Conservation (phyloP, 2,329 filamentous ascomycete genomes). For the Xylariaceae sp. region DNA sequence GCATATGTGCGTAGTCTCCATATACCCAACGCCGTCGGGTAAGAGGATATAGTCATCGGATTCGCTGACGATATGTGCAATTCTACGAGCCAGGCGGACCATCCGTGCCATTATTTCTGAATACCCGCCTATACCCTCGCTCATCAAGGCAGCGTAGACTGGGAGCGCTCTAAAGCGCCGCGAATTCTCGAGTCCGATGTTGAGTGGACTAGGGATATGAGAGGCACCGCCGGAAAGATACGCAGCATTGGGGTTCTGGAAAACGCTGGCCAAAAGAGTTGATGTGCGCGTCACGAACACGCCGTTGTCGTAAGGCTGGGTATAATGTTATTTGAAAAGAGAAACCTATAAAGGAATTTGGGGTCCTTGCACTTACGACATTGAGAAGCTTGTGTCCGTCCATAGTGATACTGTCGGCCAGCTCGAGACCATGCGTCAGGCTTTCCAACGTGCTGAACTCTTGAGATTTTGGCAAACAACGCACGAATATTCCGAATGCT, state of each 20-base stretch:
- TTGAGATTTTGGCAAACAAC: slow-evolving; percentile 53
- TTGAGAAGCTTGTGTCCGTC: slow-evolving; percentile 93
- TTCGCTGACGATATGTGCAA: slow-evolving; percentile 60
- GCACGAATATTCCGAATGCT: slow-evolving; percentile 82
- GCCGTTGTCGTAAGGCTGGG: slow-evolving; percentile 80
- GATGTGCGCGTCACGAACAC: slow-evolving; percentile 76
- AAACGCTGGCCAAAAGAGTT: slow-evolving; percentile 57
- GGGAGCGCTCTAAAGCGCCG: slow-evolving; percentile 87
- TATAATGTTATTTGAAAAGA: not conserved
- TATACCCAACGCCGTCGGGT: slow-evolving; percentile 30
- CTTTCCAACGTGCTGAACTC: slow-evolving; percentile 53
- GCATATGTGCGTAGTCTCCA: slow-evolving; percentile 60
- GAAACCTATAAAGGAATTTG: too few species aligned
- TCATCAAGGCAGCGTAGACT: slow-evolving; percentile 73
- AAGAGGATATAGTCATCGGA: slow-evolving; percentile 34
- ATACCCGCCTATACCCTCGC: slow-evolving; percentile 69
- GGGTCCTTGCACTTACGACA: slow-evolving; percentile 52
- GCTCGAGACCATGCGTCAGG: slow-evolving; percentile 61
- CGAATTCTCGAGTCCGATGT: slow-evolving; percentile 87
- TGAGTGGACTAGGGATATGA: slow-evolving; percentile 72
- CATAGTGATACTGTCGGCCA: slow-evolving; percentile 82
- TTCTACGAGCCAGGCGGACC: slow-evolving; percentile 62
- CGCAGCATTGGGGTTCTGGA: slow-evolving; percentile 79
- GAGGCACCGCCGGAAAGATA: slow-evolving; percentile 56
- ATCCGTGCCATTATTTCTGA: slow-evolving; percentile 67